Conservation (phyloP, 2,329 filamentous ascomycete species). For the Helicocarpus griseus region DNA sequence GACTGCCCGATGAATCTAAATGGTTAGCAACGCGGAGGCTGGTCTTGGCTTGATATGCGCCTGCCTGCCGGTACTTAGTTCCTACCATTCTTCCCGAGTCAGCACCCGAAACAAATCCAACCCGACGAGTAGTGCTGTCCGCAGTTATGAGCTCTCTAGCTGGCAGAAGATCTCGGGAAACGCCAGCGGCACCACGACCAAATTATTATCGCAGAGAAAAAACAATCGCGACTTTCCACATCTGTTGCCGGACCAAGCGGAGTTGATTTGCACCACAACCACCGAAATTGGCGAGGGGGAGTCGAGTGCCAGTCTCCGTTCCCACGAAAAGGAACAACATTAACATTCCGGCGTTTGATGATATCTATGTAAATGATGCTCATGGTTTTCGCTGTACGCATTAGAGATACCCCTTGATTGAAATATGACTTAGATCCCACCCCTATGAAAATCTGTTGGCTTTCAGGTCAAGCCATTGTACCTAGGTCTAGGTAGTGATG, state of each 20-base stretch:
- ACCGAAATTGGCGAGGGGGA: neutral
- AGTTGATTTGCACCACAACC: neutral
- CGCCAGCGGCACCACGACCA: too few relatives aligned
- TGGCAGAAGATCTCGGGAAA: neutral
- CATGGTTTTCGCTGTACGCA: too few relatives aligned
- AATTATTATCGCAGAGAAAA: too few relatives aligned
- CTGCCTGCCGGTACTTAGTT: slow-evolving; percentile 25
- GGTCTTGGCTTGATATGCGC: slow-evolving; percentile 30
- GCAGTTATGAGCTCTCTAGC: neutral
- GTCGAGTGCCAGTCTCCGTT: neutral
- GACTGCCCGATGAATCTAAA: neutral
- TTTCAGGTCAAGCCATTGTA: too few relatives aligned
- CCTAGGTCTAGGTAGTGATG: too few relatives aligned
- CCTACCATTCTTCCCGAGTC: neutral
- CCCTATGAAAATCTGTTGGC: too few relatives aligned
- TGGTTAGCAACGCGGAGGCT: slow-evolving; percentile 28
- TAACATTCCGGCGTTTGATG: too few relatives aligned
- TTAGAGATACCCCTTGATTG: too few relatives aligned
- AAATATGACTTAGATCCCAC: too few relatives aligned
- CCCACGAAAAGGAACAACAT: neutral
- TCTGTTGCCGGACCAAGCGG: neutral
- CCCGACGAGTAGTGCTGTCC: neutral
- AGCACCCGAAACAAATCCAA: neutral
- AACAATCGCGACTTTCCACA: neutral
- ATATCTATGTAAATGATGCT: too few relatives aligned